Conservation (phyloP, 2,329 filamentous ascomycete genomes). For the Verticillium nubilum region DNA sequence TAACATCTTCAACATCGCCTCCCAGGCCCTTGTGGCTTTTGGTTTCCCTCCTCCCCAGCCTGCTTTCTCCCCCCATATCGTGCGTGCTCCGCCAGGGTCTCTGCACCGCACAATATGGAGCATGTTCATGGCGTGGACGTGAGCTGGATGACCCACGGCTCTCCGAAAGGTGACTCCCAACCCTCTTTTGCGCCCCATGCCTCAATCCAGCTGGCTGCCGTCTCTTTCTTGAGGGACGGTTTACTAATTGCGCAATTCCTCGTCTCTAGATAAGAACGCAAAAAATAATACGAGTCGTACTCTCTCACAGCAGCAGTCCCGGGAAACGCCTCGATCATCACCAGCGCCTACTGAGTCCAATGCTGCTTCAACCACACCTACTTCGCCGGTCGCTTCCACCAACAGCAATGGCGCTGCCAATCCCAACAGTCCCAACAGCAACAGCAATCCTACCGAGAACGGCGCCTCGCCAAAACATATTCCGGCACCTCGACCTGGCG, state of each 20-base stretch:
- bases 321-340: slow-evolving; percentile 7
- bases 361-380: background rate
- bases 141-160: slow-evolving; percentile 81
- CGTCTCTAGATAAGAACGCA: slow-evolving; percentile 2
- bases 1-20: background rate
- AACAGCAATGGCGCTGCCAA: background rate
- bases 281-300: slow-evolving; percentile 13
- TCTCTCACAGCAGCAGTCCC: slow-evolving; percentile 10
- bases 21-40: background rate
- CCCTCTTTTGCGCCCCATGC: background rate
- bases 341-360: background rate
- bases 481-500: slow-evolving; percentile 20
- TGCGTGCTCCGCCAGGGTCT: background rate
- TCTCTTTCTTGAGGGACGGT: background rate
- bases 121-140: slow-evolving; percentile 79
- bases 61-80: background rate
- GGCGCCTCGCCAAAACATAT: slow-evolving; percentile 18
- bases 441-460: slow-evolving; percentile 4
- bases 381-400: slow-evolving; percentile 6
- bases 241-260: background rate
- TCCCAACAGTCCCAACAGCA: slow-evolving; percentile 5
- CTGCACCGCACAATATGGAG: slow-evolving; percentile 56
- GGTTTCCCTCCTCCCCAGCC: background rate
- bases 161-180: slow-evolving; percentile 66
- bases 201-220: background rate